Evolutionary conservation across 768 basidiomycete species (phyloP), one percentile per base, ranked within the genome.

Genomic region (Mycena crocata): DNA sequence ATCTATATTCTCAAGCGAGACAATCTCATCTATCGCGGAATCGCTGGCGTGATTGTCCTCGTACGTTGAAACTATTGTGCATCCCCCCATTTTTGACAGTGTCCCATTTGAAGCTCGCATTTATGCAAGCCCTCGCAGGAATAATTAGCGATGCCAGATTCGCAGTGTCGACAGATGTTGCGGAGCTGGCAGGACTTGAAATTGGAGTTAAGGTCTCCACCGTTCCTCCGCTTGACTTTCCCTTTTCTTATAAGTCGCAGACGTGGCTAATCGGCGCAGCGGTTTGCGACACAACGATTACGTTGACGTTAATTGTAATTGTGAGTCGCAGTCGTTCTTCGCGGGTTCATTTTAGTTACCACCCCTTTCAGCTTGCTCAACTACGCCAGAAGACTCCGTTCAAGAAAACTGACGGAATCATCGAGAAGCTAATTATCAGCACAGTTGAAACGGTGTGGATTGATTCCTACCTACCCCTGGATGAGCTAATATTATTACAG

Each of bases 251-350:
- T n/a, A n/a, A n/a, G n/a, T n/a, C n/a, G 4, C 24, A 67, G 66
- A 57, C 72, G 39, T 65, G 73, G 72, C 32, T 72, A 44, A 61
- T 66, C 51, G 57, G 61, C 2, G 45, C 45, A 26, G 67, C 67
- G 5, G 62, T 57, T 8, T 59, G 57, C 42, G 61, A 68, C 37
- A 42, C 64, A 6, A 30, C 64, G 1, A 62, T 68, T 5, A 51
- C 61, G 1, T 1, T 42, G 2, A 31, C 55, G 37, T 23, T 74
- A 64, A 59, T 62, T 50, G 21, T 55, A 39, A 57, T 56, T 37
- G 35, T 62, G 40, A 21, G 64, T 28, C 40, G 14, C 30, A n/a
- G n/a, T n/a, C n/a, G n/a, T n/a, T n/a, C n/a, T n/a, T n/a, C n/a
- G n/a, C n/a, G n/a, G n/a, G n/a, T n/a, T n/a, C n/a, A n/a, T n/a